phyloP scores from a whole-genome alignment of 2,329 filamentous ascomycete species.

The Dactylellina cionopaga region DNA sequence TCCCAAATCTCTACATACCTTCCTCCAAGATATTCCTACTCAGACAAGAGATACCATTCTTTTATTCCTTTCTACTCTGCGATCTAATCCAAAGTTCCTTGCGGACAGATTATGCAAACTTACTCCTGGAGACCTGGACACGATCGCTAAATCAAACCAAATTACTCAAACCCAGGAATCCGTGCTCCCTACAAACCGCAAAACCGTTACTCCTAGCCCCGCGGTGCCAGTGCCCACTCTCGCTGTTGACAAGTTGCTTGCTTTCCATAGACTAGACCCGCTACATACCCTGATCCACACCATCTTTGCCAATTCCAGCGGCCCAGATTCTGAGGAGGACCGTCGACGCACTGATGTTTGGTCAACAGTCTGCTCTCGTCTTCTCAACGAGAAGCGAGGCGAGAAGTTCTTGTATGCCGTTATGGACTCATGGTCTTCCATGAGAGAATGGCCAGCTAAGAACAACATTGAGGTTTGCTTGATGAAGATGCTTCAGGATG shows the following conservation, averaged over 20 bases:
- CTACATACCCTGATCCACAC: slow-evolving; percentile 86
- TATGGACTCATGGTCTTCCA: slow-evolving; percentile 85
- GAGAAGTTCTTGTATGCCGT: slow-evolving; percentile 85
- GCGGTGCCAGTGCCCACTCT: slow-evolving; percentile 63
- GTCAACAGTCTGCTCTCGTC: slow-evolving; percentile 84
- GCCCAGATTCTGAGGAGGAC: slow-evolving; percentile 83
- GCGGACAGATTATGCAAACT: slow-evolving; percentile 82
- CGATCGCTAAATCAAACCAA: slow-evolving; percentile 80
- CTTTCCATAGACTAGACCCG: slow-evolving; percentile 88
- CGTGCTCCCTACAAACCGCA: slow-evolving; percentile 69
- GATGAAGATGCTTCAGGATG: slow-evolving; percentile 92
- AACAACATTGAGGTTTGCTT: slow-evolving; percentile 92
- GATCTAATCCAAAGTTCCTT: slow-evolving; percentile 87
- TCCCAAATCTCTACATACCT: slow-evolving; percentile 64
- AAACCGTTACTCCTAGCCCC: slow-evolving; percentile 58
- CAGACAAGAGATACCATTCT: slow-evolving; percentile 79
- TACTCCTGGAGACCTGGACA: slow-evolving; percentile 77
- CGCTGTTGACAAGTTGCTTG: slow-evolving; percentile 83
- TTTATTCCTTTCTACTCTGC: slow-evolving; percentile 80
- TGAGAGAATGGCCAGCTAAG: slow-evolving; percentile 89
- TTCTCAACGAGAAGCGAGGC: slow-evolving; percentile 81
- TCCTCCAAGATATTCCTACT: slow-evolving; percentile 77
- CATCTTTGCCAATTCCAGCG: slow-evolving; percentile 86
- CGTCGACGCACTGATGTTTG: slow-evolving; percentile 82
- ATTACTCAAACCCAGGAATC: slow-evolving; percentile 83